Conservation (phyloP, 192 early-diverging fungal species). For the Mortierella hygrophila region DNA sequence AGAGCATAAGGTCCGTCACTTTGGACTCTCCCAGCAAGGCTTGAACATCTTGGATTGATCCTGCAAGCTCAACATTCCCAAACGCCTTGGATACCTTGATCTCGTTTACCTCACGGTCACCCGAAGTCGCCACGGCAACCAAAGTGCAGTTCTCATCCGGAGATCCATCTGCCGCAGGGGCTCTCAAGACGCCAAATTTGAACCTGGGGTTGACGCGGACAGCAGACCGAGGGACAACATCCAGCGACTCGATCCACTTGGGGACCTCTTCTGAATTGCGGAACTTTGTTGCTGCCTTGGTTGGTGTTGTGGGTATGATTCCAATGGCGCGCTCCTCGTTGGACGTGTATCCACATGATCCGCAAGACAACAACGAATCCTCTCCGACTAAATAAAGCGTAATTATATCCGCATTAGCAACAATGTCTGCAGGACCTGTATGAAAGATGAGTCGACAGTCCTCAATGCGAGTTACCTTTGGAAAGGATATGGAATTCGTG, state of each 20-base stretch:
- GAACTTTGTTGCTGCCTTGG: conserved; percentile 43
- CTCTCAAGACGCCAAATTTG: conserved; percentile 34
- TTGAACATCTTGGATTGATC: conserved; percentile 35
- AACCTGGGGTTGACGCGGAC: conserved; percentile 41
- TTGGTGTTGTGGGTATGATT: conserved; percentile 30
- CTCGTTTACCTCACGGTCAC: conserved; percentile 46
- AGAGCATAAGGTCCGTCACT: conserved; percentile 32
- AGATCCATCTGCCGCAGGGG: conserved; percentile 5
- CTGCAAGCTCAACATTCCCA: conserved; percentile 27
- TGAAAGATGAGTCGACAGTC: neutral
- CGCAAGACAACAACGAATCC: conserved; percentile 81
- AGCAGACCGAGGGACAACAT: conserved; percentile 30
- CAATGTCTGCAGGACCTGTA: neutral
- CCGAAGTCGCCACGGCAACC: conserved; percentile 35
- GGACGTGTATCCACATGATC: conserved; percentile 82
- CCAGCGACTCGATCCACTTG: conserved; percentile 48
- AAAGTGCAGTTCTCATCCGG: neutral
- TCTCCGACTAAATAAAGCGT: conserved; percentile 72
- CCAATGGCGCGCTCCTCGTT: conserved; percentile 86
- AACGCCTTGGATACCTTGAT: conserved; percentile 45
- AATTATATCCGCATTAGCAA: neutral
- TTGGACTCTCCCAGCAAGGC: conserved; percentile 20
- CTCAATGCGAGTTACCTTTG: conserved; percentile 51
- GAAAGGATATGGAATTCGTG: conserved; percentile 93
- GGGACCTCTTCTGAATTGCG: conserved; percentile 18